Conservation (phyloP, 352 stramenopile genomes). For the Pythium pyrilobum region DNA sequence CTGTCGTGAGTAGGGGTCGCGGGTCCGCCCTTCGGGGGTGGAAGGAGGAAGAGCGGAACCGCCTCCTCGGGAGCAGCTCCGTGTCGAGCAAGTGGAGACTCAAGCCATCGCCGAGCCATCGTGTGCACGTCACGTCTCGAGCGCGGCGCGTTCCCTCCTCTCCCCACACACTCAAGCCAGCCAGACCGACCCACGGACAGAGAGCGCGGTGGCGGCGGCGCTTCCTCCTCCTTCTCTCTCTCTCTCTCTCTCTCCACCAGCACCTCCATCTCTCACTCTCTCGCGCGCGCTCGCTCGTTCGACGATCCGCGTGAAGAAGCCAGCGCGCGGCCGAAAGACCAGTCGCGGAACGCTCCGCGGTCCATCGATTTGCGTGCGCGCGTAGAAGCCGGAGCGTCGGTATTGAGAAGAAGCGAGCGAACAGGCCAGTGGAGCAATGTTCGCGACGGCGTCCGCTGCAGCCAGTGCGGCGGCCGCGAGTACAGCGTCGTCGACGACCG, state of each 20-base stretch:
- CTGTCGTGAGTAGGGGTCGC: background rate
- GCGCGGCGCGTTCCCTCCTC: no score
- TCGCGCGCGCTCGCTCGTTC: no score
- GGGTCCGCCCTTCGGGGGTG: constrained; percentile 1
- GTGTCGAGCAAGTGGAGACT: background rate
- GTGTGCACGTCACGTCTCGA: constrained; percentile 7
- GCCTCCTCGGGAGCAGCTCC: background rate
- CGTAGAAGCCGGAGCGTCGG: constrained; percentile 10
- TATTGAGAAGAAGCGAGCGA: background rate
- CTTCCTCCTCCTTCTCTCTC: no score
- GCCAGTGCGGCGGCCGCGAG: constrained; percentile 17
- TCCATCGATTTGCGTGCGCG: constrained; percentile 5
- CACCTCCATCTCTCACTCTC: no score
- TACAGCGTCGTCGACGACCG: constrained; percentile 9
- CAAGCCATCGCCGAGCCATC: constrained; percentile 3
- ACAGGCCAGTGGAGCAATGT: constrained; percentile 12
- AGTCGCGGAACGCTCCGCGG: constrained; percentile 3
- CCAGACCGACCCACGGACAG: no score
- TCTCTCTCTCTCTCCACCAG: no score
- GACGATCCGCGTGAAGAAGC: no score
- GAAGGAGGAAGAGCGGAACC: constrained; percentile 6
- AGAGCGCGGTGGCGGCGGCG: background rate
- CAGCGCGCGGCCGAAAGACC: background rate
- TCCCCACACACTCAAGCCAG: no score
- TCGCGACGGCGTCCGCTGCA: constrained; percentile 19